phyloP scores from a whole-genome alignment of 805 yeast genomes.

The Middelhovenomyces tepae region DNA sequence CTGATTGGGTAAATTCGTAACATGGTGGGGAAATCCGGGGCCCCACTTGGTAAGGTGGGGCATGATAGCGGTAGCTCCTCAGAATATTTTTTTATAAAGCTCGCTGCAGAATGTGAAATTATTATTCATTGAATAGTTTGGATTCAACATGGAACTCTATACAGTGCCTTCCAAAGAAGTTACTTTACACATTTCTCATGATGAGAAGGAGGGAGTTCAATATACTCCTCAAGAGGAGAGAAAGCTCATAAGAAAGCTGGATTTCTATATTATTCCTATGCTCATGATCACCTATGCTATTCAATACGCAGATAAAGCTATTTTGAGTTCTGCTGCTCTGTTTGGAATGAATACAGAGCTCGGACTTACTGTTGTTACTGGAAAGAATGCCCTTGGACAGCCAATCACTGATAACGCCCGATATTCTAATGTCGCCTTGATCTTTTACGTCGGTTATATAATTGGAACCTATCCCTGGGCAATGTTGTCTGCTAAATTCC shows the following conservation, averaged over 20 bases:
- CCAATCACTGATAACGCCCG: conserved; percentile 11
- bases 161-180: no score
- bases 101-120: no score
- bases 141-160: no score
- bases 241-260: conserved; percentile 40
- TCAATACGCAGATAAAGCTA: conserved; percentile 47
- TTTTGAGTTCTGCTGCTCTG: conserved; percentile 44
- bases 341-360: conserved; percentile 44
- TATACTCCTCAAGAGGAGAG: conserved; percentile 24
- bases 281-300: conserved; percentile 50
- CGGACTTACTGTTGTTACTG: conserved; percentile 33
- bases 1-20: no score
- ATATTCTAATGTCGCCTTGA: conserved; percentile 46
- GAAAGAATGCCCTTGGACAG: conserved; percentile 9
- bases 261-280: conserved; percentile 43
- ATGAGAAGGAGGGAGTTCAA: no score
- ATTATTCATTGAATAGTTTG: no score
- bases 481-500: conserved; percentile 9
- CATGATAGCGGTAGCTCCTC: no score
- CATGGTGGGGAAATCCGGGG: no score
- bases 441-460: conserved; percentile 34
- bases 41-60: no score
- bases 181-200: no score
- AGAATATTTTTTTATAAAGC: no score
- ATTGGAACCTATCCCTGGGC: conserved; percentile 24